phyloP scores from a whole-genome alignment of 1,284 basidiomycete species.

The Ustilago curta region DNA sequence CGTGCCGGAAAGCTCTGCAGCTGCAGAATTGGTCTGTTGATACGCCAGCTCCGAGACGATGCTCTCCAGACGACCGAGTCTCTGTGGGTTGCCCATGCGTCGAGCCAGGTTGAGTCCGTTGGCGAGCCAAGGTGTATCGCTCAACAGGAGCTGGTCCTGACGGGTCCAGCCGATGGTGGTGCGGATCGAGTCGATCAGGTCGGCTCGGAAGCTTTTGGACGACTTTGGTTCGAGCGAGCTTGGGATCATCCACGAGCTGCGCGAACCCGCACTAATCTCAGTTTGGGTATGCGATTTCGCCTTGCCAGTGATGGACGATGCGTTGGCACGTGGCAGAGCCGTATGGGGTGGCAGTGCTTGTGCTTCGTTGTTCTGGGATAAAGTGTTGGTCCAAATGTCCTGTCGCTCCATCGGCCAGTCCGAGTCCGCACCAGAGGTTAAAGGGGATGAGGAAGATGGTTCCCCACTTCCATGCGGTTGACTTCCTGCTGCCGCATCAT shows the following conservation, averaged over 20 bases:
- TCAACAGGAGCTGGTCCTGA: constrained; percentile 27
- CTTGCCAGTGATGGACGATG: neutral
- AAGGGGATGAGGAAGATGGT: neutral
- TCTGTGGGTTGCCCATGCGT: constrained; percentile 6
- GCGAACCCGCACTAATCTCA: neutral
- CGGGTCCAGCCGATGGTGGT: constrained; percentile 40
- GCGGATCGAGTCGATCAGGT: constrained; percentile 39
- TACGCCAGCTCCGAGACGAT: constrained; percentile 1
- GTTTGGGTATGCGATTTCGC: neutral
- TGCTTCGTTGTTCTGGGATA: constrained; percentile 36
- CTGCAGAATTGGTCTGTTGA: neutral
- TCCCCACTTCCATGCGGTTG: neutral
- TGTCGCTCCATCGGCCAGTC: constrained; percentile 57
- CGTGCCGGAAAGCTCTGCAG: neutral
- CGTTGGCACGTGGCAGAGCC: neutral
- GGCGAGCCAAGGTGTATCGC: constrained; percentile 5
- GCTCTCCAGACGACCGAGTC: neutral
- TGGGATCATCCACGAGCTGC: constrained; percentile 20
- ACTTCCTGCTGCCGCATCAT: no score
- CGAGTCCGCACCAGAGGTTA: neutral
- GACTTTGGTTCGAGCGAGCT: constrained; percentile 12
- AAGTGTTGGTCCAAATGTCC: constrained; percentile 57
- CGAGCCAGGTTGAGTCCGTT: neutral
- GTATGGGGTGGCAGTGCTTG: constrained; percentile 27
- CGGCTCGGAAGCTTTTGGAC: constrained; percentile 33